Evolutionary conservation across 2,329 filamentous ascomycete species (phyloP).

Genomic region (Neocatenulostroma microsporum): DNA sequence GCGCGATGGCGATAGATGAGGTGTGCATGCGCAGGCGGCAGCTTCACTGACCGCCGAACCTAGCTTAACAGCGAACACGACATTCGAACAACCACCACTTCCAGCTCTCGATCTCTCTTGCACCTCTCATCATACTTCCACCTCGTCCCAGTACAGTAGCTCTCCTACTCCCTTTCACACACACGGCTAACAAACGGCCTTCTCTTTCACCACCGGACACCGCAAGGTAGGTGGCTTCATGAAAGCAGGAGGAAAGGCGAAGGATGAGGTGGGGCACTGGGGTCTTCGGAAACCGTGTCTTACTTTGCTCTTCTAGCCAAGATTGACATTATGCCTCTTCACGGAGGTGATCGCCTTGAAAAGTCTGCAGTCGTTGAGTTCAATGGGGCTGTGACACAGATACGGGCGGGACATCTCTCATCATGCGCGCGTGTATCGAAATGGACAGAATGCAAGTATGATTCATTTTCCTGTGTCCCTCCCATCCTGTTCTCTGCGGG

Average conservation of each 20-base stretch:
- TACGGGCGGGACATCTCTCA: constrained; percentile 60
- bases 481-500: no score
- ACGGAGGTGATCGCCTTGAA: constrained; percentile 49
- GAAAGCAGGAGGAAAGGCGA: constrained; percentile 29
- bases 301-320: constrained; percentile 17
- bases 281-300: constrained; percentile 35
- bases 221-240: constrained; percentile 17
- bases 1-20: neutral
- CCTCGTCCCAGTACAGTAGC: no score
- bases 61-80: no score
- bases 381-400: constrained; percentile 56
- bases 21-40: no score
- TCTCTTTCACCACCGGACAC: constrained; percentile 17
- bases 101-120: no score
- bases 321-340: constrained; percentile 15
- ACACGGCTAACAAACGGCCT: constrained; percentile 24
- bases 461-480: no score
- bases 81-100: no score
- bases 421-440: no score
- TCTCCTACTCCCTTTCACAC: no score
- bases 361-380: constrained; percentile 56
- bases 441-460: no score
- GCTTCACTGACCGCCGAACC: no score
- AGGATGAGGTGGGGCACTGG: constrained; percentile 19
- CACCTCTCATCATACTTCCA: no score